Percentiles rank a stretch among this genome's conserved stretches.
Conservation (phyloP, 1,139 yeast genomes). For the Taiozyma sp. region DNA sequence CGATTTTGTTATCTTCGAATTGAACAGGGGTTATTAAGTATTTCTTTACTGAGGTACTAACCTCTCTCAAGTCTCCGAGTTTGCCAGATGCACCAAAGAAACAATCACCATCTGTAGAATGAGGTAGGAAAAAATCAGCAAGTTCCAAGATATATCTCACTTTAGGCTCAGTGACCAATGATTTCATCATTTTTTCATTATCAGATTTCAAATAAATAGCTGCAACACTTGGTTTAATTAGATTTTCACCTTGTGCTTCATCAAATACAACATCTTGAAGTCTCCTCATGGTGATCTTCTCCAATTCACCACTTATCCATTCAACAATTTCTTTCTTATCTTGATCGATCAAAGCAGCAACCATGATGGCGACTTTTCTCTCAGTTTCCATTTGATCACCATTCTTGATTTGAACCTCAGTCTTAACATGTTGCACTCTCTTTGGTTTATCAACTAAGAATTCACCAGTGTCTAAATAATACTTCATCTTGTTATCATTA, state of each 20-base stretch:
- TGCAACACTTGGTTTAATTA: constrained; percentile 2
- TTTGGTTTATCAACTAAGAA: constrained; percentile 19
- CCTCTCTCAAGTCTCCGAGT: constrained; percentile 19
- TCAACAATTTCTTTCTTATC: constrained; percentile 37
- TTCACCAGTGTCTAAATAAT: constrained; percentile 52
- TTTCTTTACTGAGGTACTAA: constrained; percentile 25
- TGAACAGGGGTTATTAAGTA: constrained; percentile 28
- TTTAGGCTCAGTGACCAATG: constrained; percentile 25
- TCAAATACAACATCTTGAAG: constrained; percentile 12
- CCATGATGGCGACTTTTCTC: constrained; percentile 39
- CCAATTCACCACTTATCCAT: constrained; percentile 40
- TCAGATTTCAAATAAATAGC: constrained; percentile 7
- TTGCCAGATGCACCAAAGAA: constrained; percentile 16
- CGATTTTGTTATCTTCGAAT: constrained; percentile 19
- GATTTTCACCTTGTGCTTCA: neutral
- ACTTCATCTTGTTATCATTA: constrained; percentile 37
- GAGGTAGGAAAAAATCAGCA: constrained; percentile 26
- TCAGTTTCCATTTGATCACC: constrained; percentile 33
- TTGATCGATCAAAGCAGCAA: constrained; percentile 43
- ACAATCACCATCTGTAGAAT: constrained; percentile 17
- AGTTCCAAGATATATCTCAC: constrained; percentile 27
- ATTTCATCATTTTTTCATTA: constrained; percentile 5
- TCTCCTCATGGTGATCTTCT: constrained; percentile 17
- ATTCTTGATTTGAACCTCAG: constrained; percentile 17
- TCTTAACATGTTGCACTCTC: constrained; percentile 5